Evolutionary conservation across 2,329 filamentous ascomycete species (phyloP).

Genomic region (Claviceps citrina): DNA sequence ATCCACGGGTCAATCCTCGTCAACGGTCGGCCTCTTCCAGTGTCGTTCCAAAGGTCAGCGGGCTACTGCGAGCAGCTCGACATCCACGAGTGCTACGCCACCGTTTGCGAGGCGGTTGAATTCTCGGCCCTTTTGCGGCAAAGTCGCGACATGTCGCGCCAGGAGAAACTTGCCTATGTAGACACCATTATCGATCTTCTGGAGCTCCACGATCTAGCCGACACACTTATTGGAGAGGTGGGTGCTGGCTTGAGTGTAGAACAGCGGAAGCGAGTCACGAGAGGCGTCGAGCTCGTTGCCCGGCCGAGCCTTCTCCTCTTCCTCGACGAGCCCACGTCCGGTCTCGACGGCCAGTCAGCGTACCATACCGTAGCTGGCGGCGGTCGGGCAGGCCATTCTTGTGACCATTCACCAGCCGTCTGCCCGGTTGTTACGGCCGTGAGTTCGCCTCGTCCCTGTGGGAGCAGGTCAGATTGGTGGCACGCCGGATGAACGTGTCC

Average conservation of each 20-base stretch:
- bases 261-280: slow-evolving; percentile 40
- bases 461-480: slow-evolving; percentile 48
- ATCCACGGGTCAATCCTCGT: slow-evolving; percentile 62
- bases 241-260: slow-evolving; percentile 40
- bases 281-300: slow-evolving; percentile 45
- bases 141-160: slow-evolving; percentile 42
- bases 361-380: slow-evolving; percentile 50
- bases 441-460: slow-evolving; percentile 58
- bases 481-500: slow-evolving; percentile 43
- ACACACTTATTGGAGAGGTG: slow-evolving; percentile 31
- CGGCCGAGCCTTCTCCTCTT: slow-evolving; percentile 46
- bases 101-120: slow-evolving; percentile 59
- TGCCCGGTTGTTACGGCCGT: slow-evolving; percentile 48
- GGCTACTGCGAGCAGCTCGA: slow-evolving; percentile 75
- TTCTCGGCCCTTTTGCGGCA: slow-evolving; percentile 65
- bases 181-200: slow-evolving; percentile 58
- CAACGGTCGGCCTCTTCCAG: slow-evolving; percentile 54
- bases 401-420: slow-evolving; percentile 60
- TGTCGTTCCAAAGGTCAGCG: slow-evolving; percentile 63
- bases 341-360: slow-evolving; percentile 54
- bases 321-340: slow-evolving; percentile 47
- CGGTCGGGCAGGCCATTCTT: slow-evolving; percentile 50
- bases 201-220: slow-evolving; percentile 31
- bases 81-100: slow-evolving; percentile 56
- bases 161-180: slow-evolving; percentile 63